A percentile compares a stretch with the other conserved stretches of the same genome.
These are phyloP conservation scores for Rhodotorula sp. DNA, from an alignment of 1,284 basidiomycete species.

Conservation along the genomic window DNA sequence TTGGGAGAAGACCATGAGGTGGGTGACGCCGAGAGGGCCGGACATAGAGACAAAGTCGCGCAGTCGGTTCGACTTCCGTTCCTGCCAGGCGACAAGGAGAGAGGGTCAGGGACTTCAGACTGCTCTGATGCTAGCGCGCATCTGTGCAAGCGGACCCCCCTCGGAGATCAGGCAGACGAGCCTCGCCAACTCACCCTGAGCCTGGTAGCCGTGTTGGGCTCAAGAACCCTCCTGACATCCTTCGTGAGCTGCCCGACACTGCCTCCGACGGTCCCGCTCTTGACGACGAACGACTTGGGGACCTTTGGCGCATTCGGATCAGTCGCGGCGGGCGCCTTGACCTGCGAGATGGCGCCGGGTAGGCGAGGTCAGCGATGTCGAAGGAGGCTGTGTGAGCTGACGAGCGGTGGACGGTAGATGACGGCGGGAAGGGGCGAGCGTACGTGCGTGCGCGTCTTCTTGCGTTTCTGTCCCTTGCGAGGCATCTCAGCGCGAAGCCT, in stretches of 20 bases:
- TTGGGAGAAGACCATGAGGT: conserved; percentile 76
- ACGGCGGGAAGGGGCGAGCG: neutral
- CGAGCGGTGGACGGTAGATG: neutral
- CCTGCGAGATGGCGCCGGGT: neutral
- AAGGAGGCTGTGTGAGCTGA: neutral
- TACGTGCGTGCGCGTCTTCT: conserved; percentile 40
- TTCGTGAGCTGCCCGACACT: conserved; percentile 85
- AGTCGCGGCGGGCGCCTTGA: conserved; percentile 25
- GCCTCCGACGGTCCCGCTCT: conserved; percentile 85
- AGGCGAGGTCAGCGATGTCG: neutral
- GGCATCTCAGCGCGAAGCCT: conserved; percentile 20
- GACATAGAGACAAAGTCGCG: conserved; percentile 94
- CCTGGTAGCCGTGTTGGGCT: conserved; percentile 92
- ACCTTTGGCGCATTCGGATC: conserved; percentile 29
- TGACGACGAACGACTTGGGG: conserved; percentile 75
- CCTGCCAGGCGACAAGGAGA: conserved; percentile 56
- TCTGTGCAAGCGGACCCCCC: neutral
- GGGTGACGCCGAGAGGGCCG: conserved; percentile 85
- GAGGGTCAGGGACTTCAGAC: neutral
- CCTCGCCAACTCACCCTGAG: conserved; percentile 65
- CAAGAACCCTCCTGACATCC: conserved; percentile 93
- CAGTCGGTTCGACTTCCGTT: conserved; percentile 85
- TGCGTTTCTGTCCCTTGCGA: conserved; percentile 38
- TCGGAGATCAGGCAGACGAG: neutral
- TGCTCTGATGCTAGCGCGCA: neutral